These are phyloP conservation scores for Taiozyma sp. DNA, from an alignment of 1,139 yeast genomes.

Conservation along the genomic window DNA sequence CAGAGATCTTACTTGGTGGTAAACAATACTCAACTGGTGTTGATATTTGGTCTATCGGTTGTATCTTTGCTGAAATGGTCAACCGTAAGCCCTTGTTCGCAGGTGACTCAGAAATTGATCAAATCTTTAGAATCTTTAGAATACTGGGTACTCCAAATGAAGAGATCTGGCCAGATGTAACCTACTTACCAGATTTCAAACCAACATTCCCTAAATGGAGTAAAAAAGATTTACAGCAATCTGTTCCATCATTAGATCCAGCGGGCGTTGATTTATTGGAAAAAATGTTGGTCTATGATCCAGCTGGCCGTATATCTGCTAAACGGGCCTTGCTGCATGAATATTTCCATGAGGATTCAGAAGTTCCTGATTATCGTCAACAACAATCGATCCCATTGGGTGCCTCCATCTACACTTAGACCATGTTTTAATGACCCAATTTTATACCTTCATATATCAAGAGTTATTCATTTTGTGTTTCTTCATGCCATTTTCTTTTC, in stretches of 20 bases:
- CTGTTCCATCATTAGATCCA: constrained; percentile 76
- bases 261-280: constrained; percentile 81
- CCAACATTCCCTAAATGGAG: constrained; percentile 96
- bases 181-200: constrained; percentile 89
- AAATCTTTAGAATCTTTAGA: constrained; percentile 90
- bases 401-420: constrained; percentile 22
- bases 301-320: constrained; percentile 90
- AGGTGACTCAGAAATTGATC: constrained; percentile 97
- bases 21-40: constrained; percentile 97
- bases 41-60: constrained; percentile 98
- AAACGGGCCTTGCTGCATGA: constrained; percentile 90
- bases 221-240: constrained; percentile 60
- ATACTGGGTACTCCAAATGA: constrained; percentile 94
- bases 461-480: background rate
- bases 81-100: constrained; percentile 93
- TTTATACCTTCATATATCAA: background rate
- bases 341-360: constrained; percentile 61
- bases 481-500: background rate
- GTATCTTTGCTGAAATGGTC: constrained; percentile 98
- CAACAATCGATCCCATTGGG: constrained; percentile 24
- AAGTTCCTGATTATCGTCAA: constrained; percentile 21
- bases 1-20: constrained; percentile 93
- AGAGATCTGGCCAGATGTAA: constrained; percentile 94
- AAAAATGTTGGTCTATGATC: constrained; percentile 82
- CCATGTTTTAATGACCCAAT: background rate